Evolutionary conservation across 768 basidiomycete species (phyloP).

Genomic region (Coprinopsis sp.): DNA sequence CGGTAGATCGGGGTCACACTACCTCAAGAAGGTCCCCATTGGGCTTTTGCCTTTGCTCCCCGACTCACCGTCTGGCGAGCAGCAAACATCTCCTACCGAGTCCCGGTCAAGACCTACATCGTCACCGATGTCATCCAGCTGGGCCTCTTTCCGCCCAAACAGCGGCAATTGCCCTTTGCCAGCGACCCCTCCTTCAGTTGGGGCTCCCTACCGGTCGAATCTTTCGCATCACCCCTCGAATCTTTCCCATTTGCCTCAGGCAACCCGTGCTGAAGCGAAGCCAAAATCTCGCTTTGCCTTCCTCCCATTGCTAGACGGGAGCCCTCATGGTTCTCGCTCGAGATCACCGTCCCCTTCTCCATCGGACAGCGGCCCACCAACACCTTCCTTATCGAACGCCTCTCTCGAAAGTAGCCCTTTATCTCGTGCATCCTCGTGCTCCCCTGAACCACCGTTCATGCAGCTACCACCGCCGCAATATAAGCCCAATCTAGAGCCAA

Average conservation of each 20-base stretch:
- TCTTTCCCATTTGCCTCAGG: conserved; percentile 11
- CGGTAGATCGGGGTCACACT: conserved; percentile 35
- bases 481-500: not conserved
- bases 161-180: conserved; percentile 4
- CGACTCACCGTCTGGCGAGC: conserved; percentile 13
- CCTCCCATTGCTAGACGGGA: conserved; percentile 11
- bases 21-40: conserved; percentile 56
- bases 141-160: conserved; percentile 4
- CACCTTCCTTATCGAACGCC: conserved; percentile 32
- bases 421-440: conserved; percentile 30
- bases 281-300: conserved; percentile 15
- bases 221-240: conserved; percentile 7
- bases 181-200: conserved; percentile 1
- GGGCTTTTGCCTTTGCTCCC: conserved; percentile 54
- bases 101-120: conserved; percentile 10
- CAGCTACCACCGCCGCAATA: conserved; percentile 19
- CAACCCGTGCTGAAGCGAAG: not conserved
- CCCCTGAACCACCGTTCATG: conserved; percentile 25
- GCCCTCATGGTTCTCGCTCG: conserved; percentile 5
- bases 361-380: conserved; percentile 30
- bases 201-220: no score
- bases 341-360: conserved; percentile 10
- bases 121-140: not conserved
- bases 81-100: conserved; percentile 7
- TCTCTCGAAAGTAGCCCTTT: conserved; percentile 34